These are phyloP conservation scores for Amesomyces nigricolor DNA, from an alignment of 2,329 filamentous ascomycete genomes.

Conservation along the genomic window DNA sequence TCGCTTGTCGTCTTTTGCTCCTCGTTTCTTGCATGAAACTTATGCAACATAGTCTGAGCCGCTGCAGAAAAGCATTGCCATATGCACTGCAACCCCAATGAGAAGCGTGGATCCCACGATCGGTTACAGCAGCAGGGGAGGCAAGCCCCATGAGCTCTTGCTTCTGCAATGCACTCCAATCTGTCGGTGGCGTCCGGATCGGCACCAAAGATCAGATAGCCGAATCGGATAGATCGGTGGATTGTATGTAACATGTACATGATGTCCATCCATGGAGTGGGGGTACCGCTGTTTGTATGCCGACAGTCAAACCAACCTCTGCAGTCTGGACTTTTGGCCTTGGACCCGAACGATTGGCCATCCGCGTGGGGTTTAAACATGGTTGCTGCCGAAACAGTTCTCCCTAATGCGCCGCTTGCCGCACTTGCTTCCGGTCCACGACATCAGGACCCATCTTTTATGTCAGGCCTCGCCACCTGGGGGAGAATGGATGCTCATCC, in stretches of 20 bases:
- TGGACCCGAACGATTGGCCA: conserved; percentile 8
- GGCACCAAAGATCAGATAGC: conserved; percentile 4
- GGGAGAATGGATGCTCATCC: background rate
- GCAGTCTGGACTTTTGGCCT: background rate
- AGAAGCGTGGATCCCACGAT: background rate
- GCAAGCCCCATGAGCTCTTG: background rate
- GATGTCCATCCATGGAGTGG: background rate
- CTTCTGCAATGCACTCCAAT: conserved; percentile 1
- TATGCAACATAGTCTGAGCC: background rate
- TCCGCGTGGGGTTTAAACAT: conserved; percentile 2
- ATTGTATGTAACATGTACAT: background rate
- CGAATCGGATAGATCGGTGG: background rate
- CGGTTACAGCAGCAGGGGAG: background rate
- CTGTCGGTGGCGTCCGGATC: conserved; percentile 4
- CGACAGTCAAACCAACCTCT: background rate
- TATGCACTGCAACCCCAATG: conserved; percentile 3
- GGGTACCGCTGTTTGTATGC: background rate
- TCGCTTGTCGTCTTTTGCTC: background rate
- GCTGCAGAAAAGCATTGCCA: conserved; percentile 9
- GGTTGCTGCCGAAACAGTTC: conserved; percentile 12
- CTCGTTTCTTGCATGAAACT: background rate
- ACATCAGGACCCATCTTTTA: background rate
- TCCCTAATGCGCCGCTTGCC: conserved; percentile 6
- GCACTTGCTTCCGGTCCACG: background rate
- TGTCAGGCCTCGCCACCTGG: background rate